These are phyloP conservation scores for Radiomyces spectabilis DNA, from an alignment of 192 early-diverging fungal species.

Conservation along the genomic window DNA sequence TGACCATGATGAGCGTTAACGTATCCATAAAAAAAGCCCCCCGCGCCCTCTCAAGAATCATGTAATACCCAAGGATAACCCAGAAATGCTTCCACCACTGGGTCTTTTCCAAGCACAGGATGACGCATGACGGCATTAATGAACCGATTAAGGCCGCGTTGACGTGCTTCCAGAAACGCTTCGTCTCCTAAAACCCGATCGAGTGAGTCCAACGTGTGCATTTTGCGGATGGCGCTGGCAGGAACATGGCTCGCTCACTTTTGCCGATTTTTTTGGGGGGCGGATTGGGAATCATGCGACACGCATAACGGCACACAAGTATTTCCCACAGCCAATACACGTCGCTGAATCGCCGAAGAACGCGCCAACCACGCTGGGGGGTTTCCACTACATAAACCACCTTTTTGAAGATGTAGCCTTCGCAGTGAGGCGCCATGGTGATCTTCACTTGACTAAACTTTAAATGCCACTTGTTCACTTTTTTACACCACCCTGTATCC, in stretches of 20 bases:
- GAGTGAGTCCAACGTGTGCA: neutral
- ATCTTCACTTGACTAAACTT: constrained; percentile 51
- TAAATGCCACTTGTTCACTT: too few relatives aligned
- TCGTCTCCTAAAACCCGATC: constrained; percentile 26
- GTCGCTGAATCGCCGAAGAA: constrained; percentile 84
- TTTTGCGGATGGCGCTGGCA: neutral
- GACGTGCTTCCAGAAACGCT: constrained; percentile 59
- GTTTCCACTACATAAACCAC: constrained; percentile 81
- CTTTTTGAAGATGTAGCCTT: constrained; percentile 69
- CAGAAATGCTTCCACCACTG: constrained; percentile 52
- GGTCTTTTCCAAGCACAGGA: constrained; percentile 55
- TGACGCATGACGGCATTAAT: constrained; percentile 66
- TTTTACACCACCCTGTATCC: too few relatives aligned
- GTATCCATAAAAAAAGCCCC: too few relatives aligned
- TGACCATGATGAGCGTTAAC: too few relatives aligned
- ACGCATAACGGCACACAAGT: constrained; percentile 73
- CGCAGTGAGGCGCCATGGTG: constrained; percentile 39
- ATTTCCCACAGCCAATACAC: constrained; percentile 84
- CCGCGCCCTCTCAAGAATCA: too few relatives aligned
- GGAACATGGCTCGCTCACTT: neutral
- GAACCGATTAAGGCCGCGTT: constrained; percentile 60
- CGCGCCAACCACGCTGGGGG: constrained; percentile 43
- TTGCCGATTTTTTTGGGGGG: constrained; percentile 72
- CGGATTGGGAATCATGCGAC: constrained; percentile 68
- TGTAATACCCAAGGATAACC: constrained; percentile 53